These are phyloP conservation scores for Cotoneaster glaucophyllus DNA, from an alignment of 306 rosid species.

Conservation along the genomic window DNA sequence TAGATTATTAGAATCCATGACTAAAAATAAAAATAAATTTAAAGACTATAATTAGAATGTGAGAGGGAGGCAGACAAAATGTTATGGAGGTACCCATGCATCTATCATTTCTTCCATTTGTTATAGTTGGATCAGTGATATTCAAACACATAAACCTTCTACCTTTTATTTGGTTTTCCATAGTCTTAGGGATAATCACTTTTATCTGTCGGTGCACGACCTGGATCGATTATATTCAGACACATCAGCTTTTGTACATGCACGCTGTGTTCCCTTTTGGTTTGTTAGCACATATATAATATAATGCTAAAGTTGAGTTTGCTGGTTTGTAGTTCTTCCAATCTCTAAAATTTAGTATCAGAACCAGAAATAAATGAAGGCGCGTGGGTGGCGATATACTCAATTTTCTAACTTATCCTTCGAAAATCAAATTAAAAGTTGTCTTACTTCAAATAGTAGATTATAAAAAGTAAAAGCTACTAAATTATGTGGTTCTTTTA, in stretches of 20 bases:
- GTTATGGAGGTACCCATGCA: constrained; percentile 34
- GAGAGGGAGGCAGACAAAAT: constrained; percentile 22
- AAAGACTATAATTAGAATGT: not conserved
- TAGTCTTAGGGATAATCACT: constrained; percentile 20
- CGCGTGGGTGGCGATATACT: not conserved
- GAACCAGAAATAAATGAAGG: not conserved
- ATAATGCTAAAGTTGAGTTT: not conserved
- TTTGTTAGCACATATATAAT: not conserved
- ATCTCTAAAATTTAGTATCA: not conserved
- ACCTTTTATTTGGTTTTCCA: constrained; percentile 14
- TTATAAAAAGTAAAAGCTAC: not conserved
- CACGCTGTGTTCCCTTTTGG: not conserved
- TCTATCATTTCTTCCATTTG: constrained; percentile 20
- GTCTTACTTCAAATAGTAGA: not conserved
- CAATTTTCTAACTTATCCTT: not conserved
- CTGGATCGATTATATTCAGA: constrained; percentile 4
- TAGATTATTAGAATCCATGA: constrained; percentile 1
- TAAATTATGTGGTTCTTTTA: not conserved
- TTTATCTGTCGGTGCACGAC: constrained; percentile 20
- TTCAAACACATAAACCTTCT: constrained; percentile 14
- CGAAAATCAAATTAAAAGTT: not conserved
- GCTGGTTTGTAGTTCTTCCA: not conserved
- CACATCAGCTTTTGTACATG: not conserved
- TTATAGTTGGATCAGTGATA: constrained; percentile 22
- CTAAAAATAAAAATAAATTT: not conserved